Evolutionary conservation across 2,329 filamentous ascomycete genomes (phyloP), one percentile per base, ranked within the genome.

Genomic region (Fusarium nisikadoi): DNA sequence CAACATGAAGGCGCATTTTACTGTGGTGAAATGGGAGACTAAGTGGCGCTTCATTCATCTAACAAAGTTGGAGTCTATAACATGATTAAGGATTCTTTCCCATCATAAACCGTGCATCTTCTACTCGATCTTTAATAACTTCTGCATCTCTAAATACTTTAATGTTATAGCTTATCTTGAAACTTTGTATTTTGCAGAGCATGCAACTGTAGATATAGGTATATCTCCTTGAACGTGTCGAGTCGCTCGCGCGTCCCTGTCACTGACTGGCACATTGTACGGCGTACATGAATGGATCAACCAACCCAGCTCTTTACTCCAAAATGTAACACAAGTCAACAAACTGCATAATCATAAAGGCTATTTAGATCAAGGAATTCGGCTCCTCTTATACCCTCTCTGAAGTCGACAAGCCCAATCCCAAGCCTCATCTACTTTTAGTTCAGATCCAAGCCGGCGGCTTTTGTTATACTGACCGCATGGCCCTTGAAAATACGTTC

Each of bases 401-500:
- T 3, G n/a, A 23, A 1, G n/a, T 61, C 3, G 31, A 53, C n/a
- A 42, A 47, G 16, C 53, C 62, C 6, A 49, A 43, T 2, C 25
- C 53, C 2, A 19, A 53, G 2, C 41, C 62, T 17, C 36, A 35
- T 25, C 65, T 55, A 10, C 58, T 64, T 1, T 16, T 69, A 0
- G n/a, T 69, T 2, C 46, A 41, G 8, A 58, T 69, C 12, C 41
- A 58, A 16, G 64, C 64, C 1, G 66, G 58, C 8, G 64, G 46
- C 0, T 69, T 64, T 16, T 64, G 52, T 6, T 52, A 69, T 5
- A 69, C 64, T 6, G 42, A 55, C 20, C 64, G 64, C 23, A 68
- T 69, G 36, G 52, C 64, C 3, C n/a, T 68, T 3, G 33, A 20
- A 1, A 62, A 62, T 20, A 36, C n/a, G 1, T 69, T 64, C 6